Base-by-base conservation (phyloP, 768 basidiomycete genomes). In the Tricholoma hemisulphureum region DNA sequence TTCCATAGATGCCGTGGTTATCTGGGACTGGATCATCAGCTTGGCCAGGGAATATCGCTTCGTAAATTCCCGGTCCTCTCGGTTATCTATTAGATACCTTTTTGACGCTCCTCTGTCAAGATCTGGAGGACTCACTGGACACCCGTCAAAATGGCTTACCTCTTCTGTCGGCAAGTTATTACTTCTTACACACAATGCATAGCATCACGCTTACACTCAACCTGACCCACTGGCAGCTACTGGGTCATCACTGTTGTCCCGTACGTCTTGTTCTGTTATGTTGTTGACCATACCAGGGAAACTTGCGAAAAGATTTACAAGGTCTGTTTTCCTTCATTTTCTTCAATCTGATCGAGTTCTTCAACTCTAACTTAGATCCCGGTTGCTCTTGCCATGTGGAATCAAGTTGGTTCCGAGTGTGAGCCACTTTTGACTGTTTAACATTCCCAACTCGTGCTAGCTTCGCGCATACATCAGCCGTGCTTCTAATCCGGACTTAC, bases 21-120 rank as follows among this genome's bases (percentile, higher is more conserved):
- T 91, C 53, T 92, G 90, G 90, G 90, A 92, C 77, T 92, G 90
- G 90, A 77, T 88, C 68, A 85, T 88, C 67, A 87, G 87, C 69
- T 71, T 91, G 58, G 84, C 86, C 39, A 79, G 88, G 73, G 90
- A 91, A 72, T 91, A 84, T 77, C 82, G 83, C 66, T 91, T 88
- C 73, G 89, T 91, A 72, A 64, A 78, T 73, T 50, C 54, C 52
- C 43, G 60, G 45, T 55, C 53, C 53, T 59, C 56, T 63, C 64
- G 50, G 62, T 63, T 65, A 61, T 53, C 26, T 45, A 14, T n/a
- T 50, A 37, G 53, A 58, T 49, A 63, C 61, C 63, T 58, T 69
- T 60, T 62, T 60, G 55, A 60, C 54, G 56, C 51, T 45, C 48
- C 53, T 54, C 32, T 59, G 9, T 18, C 5, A 63, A 91, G 89